Conservation (phyloP, 2,329 filamentous ascomycete genomes). For the Stachybotrys echinatus region DNA sequence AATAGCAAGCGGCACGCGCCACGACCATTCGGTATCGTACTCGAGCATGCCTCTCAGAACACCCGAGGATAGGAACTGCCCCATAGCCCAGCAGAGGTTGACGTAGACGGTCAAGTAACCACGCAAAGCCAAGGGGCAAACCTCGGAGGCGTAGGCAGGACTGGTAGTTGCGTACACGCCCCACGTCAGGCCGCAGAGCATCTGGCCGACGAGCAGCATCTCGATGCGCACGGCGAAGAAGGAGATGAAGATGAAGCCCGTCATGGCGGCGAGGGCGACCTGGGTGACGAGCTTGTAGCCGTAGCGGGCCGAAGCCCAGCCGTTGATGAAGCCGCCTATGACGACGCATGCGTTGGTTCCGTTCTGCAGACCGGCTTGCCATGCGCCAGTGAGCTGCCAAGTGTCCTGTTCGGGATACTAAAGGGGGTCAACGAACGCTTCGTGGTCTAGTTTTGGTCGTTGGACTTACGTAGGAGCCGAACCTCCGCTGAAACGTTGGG, state of each 20-base stretch:
- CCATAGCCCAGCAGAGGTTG: conserved; percentile 37
- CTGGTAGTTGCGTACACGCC: conserved; percentile 37
- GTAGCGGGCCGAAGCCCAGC: conserved; percentile 11
- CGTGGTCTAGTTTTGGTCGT: no score
- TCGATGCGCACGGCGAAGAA: conserved; percentile 28
- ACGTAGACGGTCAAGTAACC: conserved; percentile 35
- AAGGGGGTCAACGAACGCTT: neutral
- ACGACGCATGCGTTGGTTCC: conserved; percentile 10
- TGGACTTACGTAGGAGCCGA: conserved; percentile 9
- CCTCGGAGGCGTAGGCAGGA: conserved; percentile 38
- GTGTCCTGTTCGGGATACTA: conserved; percentile 13
- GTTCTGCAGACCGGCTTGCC: conserved; percentile 11
- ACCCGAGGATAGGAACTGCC: conserved; percentile 31
- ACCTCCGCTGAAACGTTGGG: conserved; percentile 13
- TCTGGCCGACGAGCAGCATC: conserved; percentile 36
- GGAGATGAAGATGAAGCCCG: conserved; percentile 21
- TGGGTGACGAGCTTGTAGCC: conserved; percentile 44
- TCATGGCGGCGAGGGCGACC: conserved; percentile 29
- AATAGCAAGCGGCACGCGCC: conserved; percentile 28
- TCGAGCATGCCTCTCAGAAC: conserved; percentile 25
- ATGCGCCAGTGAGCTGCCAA: conserved; percentile 11
- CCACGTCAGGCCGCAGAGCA: conserved; percentile 38
- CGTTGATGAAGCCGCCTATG: conserved; percentile 15
- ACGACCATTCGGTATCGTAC: conserved; percentile 25
- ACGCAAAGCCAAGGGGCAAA: conserved; percentile 34